Base-by-base conservation (phyloP, 768 basidiomycete species). In the Naematelia aurantialba region DNA sequence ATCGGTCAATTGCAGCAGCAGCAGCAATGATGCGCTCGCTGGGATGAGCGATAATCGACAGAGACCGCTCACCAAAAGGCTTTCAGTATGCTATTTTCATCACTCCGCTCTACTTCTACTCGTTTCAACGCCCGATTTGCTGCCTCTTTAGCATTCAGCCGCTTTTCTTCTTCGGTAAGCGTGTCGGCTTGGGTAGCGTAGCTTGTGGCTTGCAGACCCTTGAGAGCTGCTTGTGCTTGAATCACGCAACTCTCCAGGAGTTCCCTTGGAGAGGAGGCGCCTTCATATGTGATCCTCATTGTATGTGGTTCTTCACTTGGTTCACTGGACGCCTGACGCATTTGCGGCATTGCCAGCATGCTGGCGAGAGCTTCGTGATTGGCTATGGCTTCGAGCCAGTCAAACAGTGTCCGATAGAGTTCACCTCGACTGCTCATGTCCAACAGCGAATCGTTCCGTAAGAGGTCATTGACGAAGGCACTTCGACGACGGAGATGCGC, bases 371-470 rank as follows among this genome's bases (percentile, higher is more conserved):
- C 88, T 80, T 94, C 93, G 62, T 96, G 92, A 65, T 86, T 87
- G 4, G 91, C 93, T 47, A 97, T 88, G 0, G 89, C 91, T 84
- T 92, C 88, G 11, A 97, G 81, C 92, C 92, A 97, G 66, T 89
- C 85, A 54, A 96, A 83, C 25, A 97, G 76, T 73, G 93, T 89
- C 71, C 89, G 89, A 76, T 96, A 97, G 17, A 97, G 79, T 5
- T 86, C 81, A 0, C 81, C 81, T 10, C 93, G 86, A 60, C 92
- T 89, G 10, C 89, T 90, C 91, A 96, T 94, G 71, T 96, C 93
- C 45, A 89, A 83, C 48, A 97, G 79, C 14, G 93, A 94, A 76
- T 96, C 92, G 68, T 94, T 94, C 61, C 89, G 83, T 42, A 96
- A 81, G 44, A 96, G 83, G 31, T 87, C 84, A 62, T 88, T 91